Conservation (phyloP, 768 basidiomycete species). For the Suillus lakei region DNA sequence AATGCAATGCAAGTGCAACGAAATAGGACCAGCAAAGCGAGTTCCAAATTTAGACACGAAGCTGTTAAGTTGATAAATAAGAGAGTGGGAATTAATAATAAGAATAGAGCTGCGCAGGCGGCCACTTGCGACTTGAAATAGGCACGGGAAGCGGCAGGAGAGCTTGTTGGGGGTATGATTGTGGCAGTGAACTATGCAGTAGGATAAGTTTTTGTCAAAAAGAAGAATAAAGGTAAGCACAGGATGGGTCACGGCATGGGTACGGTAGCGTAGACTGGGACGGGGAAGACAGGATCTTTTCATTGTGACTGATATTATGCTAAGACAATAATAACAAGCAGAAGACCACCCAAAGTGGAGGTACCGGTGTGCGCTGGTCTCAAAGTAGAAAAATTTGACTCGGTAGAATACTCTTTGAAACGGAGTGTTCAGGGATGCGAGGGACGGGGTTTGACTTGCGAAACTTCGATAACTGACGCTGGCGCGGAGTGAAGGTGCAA, state of each 20-base stretch:
- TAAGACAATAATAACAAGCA: too few relatives aligned
- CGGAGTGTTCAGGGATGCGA: conserved; percentile 1
- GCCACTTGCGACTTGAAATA: conserved; percentile 2
- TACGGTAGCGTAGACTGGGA: too few relatives aligned
- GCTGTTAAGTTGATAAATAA: too few relatives aligned
- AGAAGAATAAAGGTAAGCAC: not conserved
- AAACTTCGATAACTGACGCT: not conserved
- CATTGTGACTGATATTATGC: too few relatives aligned
- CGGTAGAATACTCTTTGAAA: not conserved
- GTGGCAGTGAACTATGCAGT: not conserved
- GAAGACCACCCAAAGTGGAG: not conserved
- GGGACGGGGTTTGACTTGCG: conserved; percentile 5
- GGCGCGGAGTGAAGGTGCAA: not conserved
- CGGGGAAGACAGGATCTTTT: too few relatives aligned
- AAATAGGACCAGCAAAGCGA: not conserved
- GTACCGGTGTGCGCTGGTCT: not conserved
- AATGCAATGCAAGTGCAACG: not conserved
- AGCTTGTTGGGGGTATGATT: too few relatives aligned
- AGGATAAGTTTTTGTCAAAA: not conserved
- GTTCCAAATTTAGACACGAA: conserved; percentile 18
- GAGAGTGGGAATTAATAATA: conserved; percentile 4
- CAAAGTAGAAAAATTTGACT: not conserved
- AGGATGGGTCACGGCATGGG: not conserved
- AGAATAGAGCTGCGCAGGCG: conserved; percentile 13
- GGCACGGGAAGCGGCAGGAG: conserved; percentile 5